Evolutionary conservation across 164 flowering plant species (phyloP), one percentile per base, ranked within the genome.

Genomic region (Sextonia rubra): DNA sequence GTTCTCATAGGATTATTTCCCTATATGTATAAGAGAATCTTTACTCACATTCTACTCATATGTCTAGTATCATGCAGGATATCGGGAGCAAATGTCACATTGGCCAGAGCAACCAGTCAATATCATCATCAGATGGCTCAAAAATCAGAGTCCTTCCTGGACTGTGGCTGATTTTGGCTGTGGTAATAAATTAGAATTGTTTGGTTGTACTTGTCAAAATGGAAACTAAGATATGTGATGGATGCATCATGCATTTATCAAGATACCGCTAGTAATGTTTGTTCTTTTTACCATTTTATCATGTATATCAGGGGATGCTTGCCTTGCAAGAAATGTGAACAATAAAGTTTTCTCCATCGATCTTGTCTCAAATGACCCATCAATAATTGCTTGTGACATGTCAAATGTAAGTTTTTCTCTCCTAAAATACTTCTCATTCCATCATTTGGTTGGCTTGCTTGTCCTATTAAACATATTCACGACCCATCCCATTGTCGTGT

Each of bases 331-430:
- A 81, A 88, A 70, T 78, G 98, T 95, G 81, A 88, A 89, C 85
- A 95, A 95, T 71, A 87, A 91, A 86, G 99, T 95, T 65, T 87
- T 81, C 83, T 93, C 99, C 48, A 70, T 95, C 76, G 99, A 93
- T 84, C 98, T 95, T 55, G 90, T 95, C 44, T 77, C 99, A 3
- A 85, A 86, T 74, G 94, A 95, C 79, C 94, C 99, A 77, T 87
- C 94, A 61, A 93, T 93, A 11, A 88, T 93, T 79, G 93, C 96
- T 56, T 93, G 98, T 83, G 99, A 93, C 76, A 95, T 95, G 99
- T 84, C 98, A 76, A 89, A 86, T 75, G 99, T 92, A 88, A 69
- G 94, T 81, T 0, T 15, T 52, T 47, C 47, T 15, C 18, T 26
- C 14, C 27, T 22, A 64, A 27, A 27, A 7, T 62, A 62, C 23